Conservation (phyloP, 2,329 filamentous ascomycete genomes). For the Ceratocystis harringtonii region DNA sequence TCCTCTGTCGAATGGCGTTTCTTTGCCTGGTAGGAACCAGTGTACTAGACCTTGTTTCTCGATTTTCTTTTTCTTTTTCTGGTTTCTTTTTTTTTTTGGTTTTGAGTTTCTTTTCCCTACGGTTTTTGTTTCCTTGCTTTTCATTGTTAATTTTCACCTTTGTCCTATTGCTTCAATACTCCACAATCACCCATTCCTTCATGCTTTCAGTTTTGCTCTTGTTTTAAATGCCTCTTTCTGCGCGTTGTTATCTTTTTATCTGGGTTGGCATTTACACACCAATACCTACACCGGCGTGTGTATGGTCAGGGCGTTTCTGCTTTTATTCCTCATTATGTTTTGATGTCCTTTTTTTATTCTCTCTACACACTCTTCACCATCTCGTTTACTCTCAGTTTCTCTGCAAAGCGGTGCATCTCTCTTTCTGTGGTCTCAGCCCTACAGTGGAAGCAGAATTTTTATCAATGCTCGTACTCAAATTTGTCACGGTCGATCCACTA, state of each 20-base stretch:
- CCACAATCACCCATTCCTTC: neutral
- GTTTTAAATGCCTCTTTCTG: constrained; percentile 11
- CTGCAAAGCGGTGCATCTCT: neutral
- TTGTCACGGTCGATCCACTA: neutral
- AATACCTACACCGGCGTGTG: constrained; percentile 11
- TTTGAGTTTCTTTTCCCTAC: constrained; percentile 17
- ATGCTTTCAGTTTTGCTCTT: constrained; percentile 20
- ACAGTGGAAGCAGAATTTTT: neutral
- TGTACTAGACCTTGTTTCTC: constrained; percentile 10
- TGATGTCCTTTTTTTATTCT: neutral
- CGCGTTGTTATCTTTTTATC: constrained; percentile 7
- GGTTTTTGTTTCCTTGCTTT: constrained; percentile 18
- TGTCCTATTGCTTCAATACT: neutral
- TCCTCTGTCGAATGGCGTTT: constrained; percentile 10
- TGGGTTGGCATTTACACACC: constrained; percentile 6
- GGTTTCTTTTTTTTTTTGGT: constrained; percentile 19
- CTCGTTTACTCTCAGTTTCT: neutral
- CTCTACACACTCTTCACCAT: neutral
- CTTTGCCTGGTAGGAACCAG: neutral
- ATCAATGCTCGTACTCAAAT: neutral
- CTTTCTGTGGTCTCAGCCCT: neutral
- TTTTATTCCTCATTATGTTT: neutral
- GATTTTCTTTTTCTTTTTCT: constrained; percentile 19
- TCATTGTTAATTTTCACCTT: neutral
- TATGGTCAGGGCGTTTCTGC: constrained; percentile 9